Evolutionary conservation across 2,329 filamentous ascomycete genomes (phyloP).

Genomic region (Annulohypoxylon truncatum): DNA sequence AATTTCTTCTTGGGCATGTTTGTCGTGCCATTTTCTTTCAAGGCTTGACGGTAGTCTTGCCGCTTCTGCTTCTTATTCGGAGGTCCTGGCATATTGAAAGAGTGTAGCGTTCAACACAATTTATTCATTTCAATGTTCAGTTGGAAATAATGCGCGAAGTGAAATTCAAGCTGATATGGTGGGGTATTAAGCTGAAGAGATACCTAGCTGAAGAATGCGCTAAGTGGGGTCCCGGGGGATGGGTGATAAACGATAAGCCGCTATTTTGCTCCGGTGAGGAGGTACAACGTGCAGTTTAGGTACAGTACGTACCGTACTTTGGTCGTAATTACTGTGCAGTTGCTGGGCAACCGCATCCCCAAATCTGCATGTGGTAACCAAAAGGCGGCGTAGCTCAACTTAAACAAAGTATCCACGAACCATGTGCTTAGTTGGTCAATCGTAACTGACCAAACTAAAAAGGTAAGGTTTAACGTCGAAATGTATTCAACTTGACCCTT

Average conservation of each 20-base stretch:
- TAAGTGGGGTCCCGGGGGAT: slow-evolving; percentile 18
- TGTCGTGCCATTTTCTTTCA: slow-evolving; percentile 63
- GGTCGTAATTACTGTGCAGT: slow-evolving; percentile 8
- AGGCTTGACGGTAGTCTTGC: slow-evolving; percentile 70
- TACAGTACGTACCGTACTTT: not conserved
- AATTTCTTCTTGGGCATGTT: slow-evolving; percentile 92
- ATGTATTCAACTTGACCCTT: slow-evolving; percentile 3
- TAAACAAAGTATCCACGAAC: slow-evolving; percentile 34
- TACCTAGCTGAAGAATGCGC: slow-evolving; percentile 14
- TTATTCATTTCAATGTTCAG: slow-evolving; percentile 16
- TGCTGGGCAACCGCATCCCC: slow-evolving; percentile 28
- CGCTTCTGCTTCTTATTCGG: slow-evolving; percentile 73
- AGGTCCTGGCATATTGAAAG: slow-evolving; percentile 52
- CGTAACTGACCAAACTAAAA: slow-evolving; percentile 7
- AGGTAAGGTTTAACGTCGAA: slow-evolving; percentile 19
- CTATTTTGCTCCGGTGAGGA: not conserved
- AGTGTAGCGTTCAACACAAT: not conserved
- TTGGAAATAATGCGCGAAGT: not conserved
- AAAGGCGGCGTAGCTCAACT: slow-evolving; percentile 30
- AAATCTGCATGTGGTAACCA: slow-evolving; percentile 11
- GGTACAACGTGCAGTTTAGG: not conserved
- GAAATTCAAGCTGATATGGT: slow-evolving; percentile 20
- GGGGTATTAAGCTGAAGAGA: slow-evolving; percentile 16
- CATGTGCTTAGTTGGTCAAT: not conserved
- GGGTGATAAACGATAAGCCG: slow-evolving; percentile 22